phyloP scores from a whole-genome alignment of 768 basidiomycete genomes.

The Kwoniella dendrophila region DNA sequence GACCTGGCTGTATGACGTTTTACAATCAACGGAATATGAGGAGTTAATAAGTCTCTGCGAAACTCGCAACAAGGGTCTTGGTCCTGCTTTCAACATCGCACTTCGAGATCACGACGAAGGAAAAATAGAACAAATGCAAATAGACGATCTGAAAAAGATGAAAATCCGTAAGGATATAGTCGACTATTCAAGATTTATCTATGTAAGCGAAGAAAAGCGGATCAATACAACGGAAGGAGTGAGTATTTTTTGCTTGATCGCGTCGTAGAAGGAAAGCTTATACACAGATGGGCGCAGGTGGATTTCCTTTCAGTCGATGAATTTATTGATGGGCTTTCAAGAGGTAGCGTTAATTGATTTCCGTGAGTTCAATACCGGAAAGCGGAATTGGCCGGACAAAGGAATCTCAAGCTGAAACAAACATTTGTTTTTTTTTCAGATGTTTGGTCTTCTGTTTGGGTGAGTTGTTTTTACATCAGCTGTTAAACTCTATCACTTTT shows the following conservation, averaged over 20 bases:
- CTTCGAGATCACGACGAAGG: not conserved
- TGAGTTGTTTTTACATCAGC: too few relatives aligned
- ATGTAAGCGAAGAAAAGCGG: slow-evolving; percentile 30
- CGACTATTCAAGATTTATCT: slow-evolving; percentile 35
- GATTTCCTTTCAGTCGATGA: not conserved
- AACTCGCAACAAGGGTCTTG: not conserved
- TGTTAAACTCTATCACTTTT: too few relatives aligned
- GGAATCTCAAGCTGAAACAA: too few relatives aligned
- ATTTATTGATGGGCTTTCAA: not conserved
- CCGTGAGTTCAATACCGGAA: not conserved
- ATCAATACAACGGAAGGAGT: not conserved
- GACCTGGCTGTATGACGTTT: slow-evolving; percentile 22
- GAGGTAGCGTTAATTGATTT: not conserved
- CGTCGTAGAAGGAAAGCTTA: not conserved
- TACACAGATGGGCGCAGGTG: not conserved
- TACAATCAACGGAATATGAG: slow-evolving; percentile 12
- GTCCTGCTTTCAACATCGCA: not conserved
- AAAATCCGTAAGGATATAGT: slow-evolving; percentile 21
- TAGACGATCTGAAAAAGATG: slow-evolving; percentile 37
- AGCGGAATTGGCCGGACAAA: not conserved
- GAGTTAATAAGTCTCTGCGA: slow-evolving; percentile 20
- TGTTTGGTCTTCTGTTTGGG: too few relatives aligned
- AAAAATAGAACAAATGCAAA: slow-evolving; percentile 39
- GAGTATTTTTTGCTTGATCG: not conserved
- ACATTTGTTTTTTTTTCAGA: too few relatives aligned